phyloP scores from a whole-genome alignment of 1,284 basidiomycete genomes.

The Sanghuangporus sanghuang region DNA sequence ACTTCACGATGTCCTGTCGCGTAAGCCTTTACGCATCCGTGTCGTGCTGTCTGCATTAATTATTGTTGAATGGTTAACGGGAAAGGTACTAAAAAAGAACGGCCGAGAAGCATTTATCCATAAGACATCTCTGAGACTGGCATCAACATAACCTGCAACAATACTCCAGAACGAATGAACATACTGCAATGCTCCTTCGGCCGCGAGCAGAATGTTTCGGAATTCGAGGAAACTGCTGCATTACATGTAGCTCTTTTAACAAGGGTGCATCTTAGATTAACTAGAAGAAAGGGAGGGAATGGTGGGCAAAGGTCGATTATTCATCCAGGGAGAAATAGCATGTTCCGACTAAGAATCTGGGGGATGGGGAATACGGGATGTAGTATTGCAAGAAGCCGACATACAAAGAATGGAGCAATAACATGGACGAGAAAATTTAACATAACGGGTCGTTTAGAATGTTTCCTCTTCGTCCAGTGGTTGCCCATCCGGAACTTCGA shows the following conservation, averaged over 20 bases:
- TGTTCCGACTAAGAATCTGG: not conserved
- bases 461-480: constrained; percentile 57
- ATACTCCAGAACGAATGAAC: too few relatives aligned
- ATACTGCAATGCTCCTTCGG: too few relatives aligned
- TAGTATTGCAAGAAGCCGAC: not conserved
- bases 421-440: not conserved
- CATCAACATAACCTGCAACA: too few relatives aligned
- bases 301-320: not conserved
- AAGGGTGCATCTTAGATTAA: not conserved
- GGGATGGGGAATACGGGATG: not conserved
- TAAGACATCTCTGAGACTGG: too few relatives aligned
- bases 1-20: too few relatives aligned
- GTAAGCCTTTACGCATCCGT: too few relatives aligned
- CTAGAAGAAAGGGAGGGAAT: not conserved
- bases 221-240: not conserved
- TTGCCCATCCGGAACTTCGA: constrained; percentile 61
- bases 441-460: constrained; percentile 28
- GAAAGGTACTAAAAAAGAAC: too few relatives aligned
- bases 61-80: too few relatives aligned
- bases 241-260: not conserved
- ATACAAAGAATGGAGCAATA: not conserved
- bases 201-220: not conserved
- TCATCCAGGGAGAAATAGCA: not conserved
- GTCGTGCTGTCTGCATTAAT: too few relatives aligned
- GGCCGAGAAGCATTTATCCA: too few relatives aligned